A percentile compares a stretch with the other conserved stretches of the same genome.
These are phyloP conservation scores for Xylaria sp. DNA, from an alignment of 2,329 filamentous ascomycete species.

Conservation along the genomic window DNA sequence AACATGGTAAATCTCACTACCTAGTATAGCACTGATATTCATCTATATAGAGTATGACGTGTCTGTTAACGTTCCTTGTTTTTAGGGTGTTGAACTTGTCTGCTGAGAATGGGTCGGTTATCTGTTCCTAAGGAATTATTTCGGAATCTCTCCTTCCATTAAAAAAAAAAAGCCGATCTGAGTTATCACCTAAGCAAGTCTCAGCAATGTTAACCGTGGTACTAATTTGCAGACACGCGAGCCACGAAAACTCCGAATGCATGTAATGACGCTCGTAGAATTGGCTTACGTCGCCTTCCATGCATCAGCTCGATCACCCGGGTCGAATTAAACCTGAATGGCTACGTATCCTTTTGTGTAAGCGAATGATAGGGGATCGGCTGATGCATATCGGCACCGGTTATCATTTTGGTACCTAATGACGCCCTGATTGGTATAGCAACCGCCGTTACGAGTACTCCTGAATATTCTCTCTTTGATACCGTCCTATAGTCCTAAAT, in stretches of 20 bases:
- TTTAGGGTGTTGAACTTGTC: slow-evolving; percentile 32
- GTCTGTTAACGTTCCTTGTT: slow-evolving; percentile 13
- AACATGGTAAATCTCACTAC: slow-evolving; percentile 19
- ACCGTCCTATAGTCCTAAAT: slow-evolving; percentile 9
- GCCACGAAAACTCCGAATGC: slow-evolving; percentile 32
- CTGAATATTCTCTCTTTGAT: slow-evolving; percentile 23
- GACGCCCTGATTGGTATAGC: slow-evolving; percentile 24
- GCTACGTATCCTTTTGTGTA: slow-evolving; percentile 14
- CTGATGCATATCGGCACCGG: slow-evolving; percentile 17
- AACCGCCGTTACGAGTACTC: slow-evolving; percentile 22
- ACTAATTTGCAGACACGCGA: slow-evolving; percentile 27
- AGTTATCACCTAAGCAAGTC: slow-evolving; percentile 21
- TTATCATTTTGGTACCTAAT: slow-evolving; percentile 17
- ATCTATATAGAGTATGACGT: slow-evolving; percentile 7
- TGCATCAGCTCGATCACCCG: slow-evolving; percentile 29
- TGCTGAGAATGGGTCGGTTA: slow-evolving; percentile 26
- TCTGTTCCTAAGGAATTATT: slow-evolving; percentile 21
- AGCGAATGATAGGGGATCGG: slow-evolving; percentile 21
- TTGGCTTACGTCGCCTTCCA: slow-evolving; percentile 23
- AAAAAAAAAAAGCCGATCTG: slow-evolving; percentile 1
- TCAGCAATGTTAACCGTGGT: slow-evolving; percentile 29
- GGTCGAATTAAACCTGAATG: slow-evolving; percentile 18
- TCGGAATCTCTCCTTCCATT: slow-evolving; percentile 29
- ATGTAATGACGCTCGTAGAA: slow-evolving; percentile 28
- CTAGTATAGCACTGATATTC: background rate